phyloP scores from a whole-genome alignment of 169 alveolate species.

The Cyclospora cayetanensis region DNA sequence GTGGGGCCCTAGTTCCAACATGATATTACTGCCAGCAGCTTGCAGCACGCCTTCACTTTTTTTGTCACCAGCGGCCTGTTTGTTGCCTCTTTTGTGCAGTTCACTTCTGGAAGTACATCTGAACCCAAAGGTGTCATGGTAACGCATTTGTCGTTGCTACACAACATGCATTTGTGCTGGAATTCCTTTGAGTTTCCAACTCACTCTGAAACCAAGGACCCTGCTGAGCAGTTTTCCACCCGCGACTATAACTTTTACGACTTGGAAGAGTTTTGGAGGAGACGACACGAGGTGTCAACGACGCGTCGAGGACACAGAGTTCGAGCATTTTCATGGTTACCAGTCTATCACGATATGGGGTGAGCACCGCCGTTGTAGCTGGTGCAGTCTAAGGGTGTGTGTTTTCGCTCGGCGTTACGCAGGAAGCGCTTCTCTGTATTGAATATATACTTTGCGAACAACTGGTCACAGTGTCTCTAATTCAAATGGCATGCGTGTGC shows the following conservation, averaged over 20 bases:
- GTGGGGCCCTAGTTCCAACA: too few species aligned
- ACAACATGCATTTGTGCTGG: slow-evolving; percentile 78
- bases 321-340: slow-evolving; percentile 80
- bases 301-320: slow-evolving; percentile 71
- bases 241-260: slow-evolving; percentile 49
- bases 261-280: slow-evolving; percentile 60
- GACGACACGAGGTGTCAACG: slow-evolving; percentile 59
- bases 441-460: too few species aligned
- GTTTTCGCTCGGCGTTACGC: too few species aligned
- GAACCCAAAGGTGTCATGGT: slow-evolving; percentile 81
- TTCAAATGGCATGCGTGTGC: neutral
- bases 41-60: neutral
- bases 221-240: slow-evolving; percentile 46
- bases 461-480: too few species aligned
- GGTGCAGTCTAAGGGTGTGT: too few species aligned
- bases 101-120: slow-evolving; percentile 83
- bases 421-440: too few species aligned
- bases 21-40: neutral
- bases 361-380: too few species aligned
- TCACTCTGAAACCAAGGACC: slow-evolving; percentile 65
- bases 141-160: slow-evolving; percentile 78
- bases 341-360: slow-evolving; percentile 85
- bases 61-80: neutral
- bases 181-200: slow-evolving; percentile 73
- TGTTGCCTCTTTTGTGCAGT: slow-evolving; percentile 60